Percentiles rank a stretch among this genome's conserved stretches.
phyloP scores from a whole-genome alignment of 352 stramenopile genomes.

The Globisporangium barbulae region DNA sequence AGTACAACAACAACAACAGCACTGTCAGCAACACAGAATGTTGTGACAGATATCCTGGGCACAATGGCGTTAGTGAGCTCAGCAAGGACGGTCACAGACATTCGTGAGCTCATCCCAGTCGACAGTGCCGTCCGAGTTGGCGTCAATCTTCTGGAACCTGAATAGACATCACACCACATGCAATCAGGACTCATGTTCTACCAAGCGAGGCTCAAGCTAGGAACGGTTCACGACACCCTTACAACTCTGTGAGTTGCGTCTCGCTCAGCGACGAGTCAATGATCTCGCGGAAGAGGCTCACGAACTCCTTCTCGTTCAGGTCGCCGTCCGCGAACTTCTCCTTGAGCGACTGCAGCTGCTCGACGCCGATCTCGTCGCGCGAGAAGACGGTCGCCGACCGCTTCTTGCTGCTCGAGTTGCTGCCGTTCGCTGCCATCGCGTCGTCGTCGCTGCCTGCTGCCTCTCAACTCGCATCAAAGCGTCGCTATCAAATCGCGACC shows the following conservation, averaged over 20 bases:
- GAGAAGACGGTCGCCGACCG: constrained; percentile 67
- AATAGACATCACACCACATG: neutral
- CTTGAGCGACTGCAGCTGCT: constrained; percentile 81
- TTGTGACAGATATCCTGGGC: too few species aligned
- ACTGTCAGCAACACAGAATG: neutral
- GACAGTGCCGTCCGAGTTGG: constrained; percentile 82
- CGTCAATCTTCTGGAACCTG: constrained; percentile 88
- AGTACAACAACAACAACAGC: neutral
- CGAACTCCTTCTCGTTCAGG: constrained; percentile 83
- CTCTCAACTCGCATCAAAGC: neutral
- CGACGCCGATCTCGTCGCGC: constrained; percentile 75
- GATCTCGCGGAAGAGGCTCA: constrained; percentile 80
- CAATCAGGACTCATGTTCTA: neutral
- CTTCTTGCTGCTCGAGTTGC: constrained; percentile 13
- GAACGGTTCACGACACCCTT: constrained; percentile 14
- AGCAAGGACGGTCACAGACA: constrained; percentile 18
- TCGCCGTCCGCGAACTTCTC: constrained; percentile 82
- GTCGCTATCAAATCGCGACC: neutral
- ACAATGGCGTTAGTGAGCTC: neutral
- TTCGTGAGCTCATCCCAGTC: constrained; percentile 91
- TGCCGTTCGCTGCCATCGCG: constrained; percentile 10
- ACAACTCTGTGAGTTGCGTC: constrained; percentile 79
- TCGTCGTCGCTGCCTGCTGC: neutral
- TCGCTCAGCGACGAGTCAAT: constrained; percentile 74
- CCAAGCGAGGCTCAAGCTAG: neutral